Conservation (phyloP, 2,329 filamentous ascomycete species). For the Epichloe uncinata region DNA sequence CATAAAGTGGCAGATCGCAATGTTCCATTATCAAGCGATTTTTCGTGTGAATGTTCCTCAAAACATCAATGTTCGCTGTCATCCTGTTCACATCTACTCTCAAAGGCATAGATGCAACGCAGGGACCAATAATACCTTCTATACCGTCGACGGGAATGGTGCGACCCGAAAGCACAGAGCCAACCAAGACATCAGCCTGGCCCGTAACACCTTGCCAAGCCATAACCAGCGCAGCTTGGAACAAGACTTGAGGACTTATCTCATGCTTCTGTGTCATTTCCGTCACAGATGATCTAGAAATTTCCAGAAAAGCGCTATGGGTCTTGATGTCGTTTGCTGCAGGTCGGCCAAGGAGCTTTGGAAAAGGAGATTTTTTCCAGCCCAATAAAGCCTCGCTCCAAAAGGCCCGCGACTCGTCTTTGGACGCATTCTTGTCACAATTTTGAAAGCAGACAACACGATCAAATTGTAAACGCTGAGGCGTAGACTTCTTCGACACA, state of each 20-base stretch:
- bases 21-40: constrained; percentile 56
- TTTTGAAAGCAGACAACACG: constrained; percentile 40
- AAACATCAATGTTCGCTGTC: constrained; percentile 42
- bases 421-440: constrained; percentile 10
- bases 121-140: constrained; percentile 67
- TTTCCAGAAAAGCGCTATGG: constrained; percentile 4
- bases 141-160: constrained; percentile 57
- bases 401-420: constrained; percentile 40
- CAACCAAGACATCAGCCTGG: constrained; percentile 54
- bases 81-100: constrained; percentile 45
- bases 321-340: constrained; percentile 6
- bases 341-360: constrained; percentile 27
- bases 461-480: constrained; percentile 43
- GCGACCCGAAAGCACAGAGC: constrained; percentile 70
- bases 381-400: constrained; percentile 56
- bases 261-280: constrained; percentile 25
- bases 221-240: constrained; percentile 58
- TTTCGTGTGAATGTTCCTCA: constrained; percentile 48
- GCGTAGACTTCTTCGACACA: constrained; percentile 24
- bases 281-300: constrained; percentile 13
- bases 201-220: constrained; percentile 54
- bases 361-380: constrained; percentile 40
- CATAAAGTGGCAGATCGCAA: constrained; percentile 47
- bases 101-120: constrained; percentile 61
- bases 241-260: constrained; percentile 55